Conservation (phyloP, 225 moss, liverwort and hornwort species). For the Rhytidiadelphus loreus region DNA sequence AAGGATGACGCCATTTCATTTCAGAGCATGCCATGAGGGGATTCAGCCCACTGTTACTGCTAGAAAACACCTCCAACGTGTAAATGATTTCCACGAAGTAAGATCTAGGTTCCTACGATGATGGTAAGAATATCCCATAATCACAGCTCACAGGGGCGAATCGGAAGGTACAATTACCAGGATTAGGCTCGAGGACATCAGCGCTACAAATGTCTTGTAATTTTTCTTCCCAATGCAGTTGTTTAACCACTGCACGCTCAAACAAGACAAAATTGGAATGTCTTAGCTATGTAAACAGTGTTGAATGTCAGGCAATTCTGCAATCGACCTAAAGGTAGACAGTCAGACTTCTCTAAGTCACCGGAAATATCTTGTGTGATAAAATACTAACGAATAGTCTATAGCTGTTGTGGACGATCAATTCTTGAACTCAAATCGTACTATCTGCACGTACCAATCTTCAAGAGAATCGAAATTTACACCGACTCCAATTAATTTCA, state of each 20-base stretch:
- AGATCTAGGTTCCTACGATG: not conserved
- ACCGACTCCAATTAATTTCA: not conserved
- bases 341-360: not conserved
- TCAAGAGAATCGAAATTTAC: not conserved
- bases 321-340: not conserved
- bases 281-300: not conserved
- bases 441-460: not conserved
- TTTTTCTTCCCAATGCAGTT: constrained; percentile 95
- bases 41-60: not conserved
- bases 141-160: not conserved
- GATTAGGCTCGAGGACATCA: constrained; percentile 66
- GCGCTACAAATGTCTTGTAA: constrained; percentile 79
- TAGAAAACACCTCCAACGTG: not conserved
- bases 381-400: not conserved
- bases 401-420: not conserved
- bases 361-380: not conserved
- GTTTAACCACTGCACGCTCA: constrained; percentile 77
- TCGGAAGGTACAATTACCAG: constrained; percentile 32
- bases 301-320: not conserved
- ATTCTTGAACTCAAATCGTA: not conserved
- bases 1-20: not conserved
- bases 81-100: not conserved
- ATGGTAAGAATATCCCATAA: not conserved
- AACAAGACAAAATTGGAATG: not conserved
- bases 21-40: not conserved